These are phyloP conservation scores for Colletotrichum melonis DNA, from an alignment of 2,329 filamentous ascomycete genomes.

Conservation along the genomic window DNA sequence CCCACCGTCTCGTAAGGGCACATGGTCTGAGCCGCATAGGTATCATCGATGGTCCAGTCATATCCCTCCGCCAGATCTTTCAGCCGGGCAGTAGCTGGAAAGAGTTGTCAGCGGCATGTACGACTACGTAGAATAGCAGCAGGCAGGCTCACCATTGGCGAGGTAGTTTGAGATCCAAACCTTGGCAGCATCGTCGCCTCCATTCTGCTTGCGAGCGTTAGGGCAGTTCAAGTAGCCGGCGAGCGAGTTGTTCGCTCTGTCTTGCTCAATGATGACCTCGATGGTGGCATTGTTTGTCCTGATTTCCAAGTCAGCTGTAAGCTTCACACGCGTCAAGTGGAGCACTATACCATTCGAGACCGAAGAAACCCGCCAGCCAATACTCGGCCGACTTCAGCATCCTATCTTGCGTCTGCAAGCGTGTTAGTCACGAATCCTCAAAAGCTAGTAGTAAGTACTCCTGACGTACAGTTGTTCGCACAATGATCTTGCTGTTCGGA, in stretches of 20 bases:
- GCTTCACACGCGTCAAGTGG: background rate
- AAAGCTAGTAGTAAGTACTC: background rate
- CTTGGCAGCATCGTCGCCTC: conserved; percentile 63
- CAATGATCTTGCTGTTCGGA: conserved; percentile 77
- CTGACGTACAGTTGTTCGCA: conserved; percentile 69
- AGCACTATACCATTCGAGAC: conserved; percentile 69
- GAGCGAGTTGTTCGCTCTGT: conserved; percentile 76
- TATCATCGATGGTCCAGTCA: conserved; percentile 73
- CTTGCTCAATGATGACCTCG: conserved; percentile 76
- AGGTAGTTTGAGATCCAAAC: conserved; percentile 76
- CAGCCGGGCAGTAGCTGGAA: conserved; percentile 68
- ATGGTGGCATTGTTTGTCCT: conserved; percentile 77
- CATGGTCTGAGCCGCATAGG: conserved; percentile 76
- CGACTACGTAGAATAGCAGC: conserved; percentile 9
- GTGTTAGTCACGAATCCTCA: conserved; percentile 23
- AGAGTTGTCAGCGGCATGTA: background rate
- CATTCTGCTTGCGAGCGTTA: conserved; percentile 64
- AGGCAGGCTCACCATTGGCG: conserved; percentile 57
- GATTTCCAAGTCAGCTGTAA: background rate
- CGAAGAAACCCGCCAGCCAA: conserved; percentile 84
- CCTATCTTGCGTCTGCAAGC: conserved; percentile 72
- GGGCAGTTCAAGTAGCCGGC: conserved; percentile 76
- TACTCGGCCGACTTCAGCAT: conserved; percentile 84
- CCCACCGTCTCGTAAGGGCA: conserved; percentile 79
- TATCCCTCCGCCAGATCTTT: conserved; percentile 64